phyloP scores from a whole-genome alignment of 768 basidiomycete species.

The Tremella mesenterica region DNA sequence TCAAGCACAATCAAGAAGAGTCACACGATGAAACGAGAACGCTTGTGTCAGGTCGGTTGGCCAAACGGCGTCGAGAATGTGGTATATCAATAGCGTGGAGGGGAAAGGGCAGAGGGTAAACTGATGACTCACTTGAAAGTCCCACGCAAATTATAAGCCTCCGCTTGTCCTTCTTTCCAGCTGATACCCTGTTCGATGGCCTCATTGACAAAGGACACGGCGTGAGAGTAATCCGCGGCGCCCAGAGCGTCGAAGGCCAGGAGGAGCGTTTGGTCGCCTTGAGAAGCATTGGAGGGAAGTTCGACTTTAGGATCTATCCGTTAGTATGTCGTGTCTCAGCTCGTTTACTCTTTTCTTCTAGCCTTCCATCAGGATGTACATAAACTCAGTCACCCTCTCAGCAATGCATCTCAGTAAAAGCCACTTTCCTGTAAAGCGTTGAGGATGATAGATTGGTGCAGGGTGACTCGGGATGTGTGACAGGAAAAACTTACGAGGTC shows the following conservation, averaged over 20 bases:
- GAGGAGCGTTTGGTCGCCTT: conserved; percentile 73
- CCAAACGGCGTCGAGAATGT: neutral
- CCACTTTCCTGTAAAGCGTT: too few relatives aligned
- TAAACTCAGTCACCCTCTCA: too few relatives aligned
- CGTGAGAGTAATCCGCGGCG: conserved; percentile 74
- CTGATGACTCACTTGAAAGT: conserved; percentile 72
- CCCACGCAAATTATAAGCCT: conserved; percentile 83
- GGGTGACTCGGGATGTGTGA: neutral
- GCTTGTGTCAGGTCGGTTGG: neutral
- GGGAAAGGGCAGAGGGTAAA: neutral
- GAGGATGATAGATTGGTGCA: too few relatives aligned
- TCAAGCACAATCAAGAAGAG: too few relatives aligned
- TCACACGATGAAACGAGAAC: too few relatives aligned
- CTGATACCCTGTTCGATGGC: conserved; percentile 79
- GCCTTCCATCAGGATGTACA: too few relatives aligned
- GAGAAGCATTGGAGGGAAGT: conserved; percentile 64
- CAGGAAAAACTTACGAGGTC: conserved; percentile 56
- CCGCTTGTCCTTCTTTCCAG: conserved; percentile 57
- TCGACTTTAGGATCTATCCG: conserved; percentile 56
- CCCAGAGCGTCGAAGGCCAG: conserved; percentile 73
- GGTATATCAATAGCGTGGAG: too few relatives aligned
- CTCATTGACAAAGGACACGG: conserved; percentile 70
- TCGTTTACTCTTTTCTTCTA: too few relatives aligned
- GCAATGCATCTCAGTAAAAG: too few relatives aligned
- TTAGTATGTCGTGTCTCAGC: neutral